Evolutionary conservation across 257 asterid genomes (phyloP), one percentile per base, ranked within the genome.

Genomic region (Solanum dulcamara): DNA sequence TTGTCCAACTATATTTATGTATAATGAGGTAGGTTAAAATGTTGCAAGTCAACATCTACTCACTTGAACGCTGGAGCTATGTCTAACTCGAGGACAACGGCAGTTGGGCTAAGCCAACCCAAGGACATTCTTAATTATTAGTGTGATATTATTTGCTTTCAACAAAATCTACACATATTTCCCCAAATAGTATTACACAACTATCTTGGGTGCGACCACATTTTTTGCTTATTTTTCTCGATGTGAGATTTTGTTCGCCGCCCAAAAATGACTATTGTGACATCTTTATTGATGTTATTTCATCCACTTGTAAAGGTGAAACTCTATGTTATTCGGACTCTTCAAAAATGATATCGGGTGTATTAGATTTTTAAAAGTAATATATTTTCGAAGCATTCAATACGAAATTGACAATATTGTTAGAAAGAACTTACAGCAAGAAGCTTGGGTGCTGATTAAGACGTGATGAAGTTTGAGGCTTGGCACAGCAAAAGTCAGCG

Each of bases 331-430:
- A 3, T 11, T 59, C 1, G 0, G 1, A 11, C 4, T 24, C 24
- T 59, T 59, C 12, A 24, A 55, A 59, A 59, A 10, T 55, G 22
- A 0, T 3, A 2, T 0, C 3, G 3, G 10, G 30, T 57, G 17
- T 59, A 7, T 59, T 5, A 10, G 8, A n/a, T n/a, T 17, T 7
- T 4, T 0, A 3, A 59, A 59, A 59, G 3, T 14, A 59, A 4
- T 10, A 4, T 0, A 59, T 59, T 59, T 59, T 59, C 0, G 15
- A 0, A 59, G 10, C 0, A n/a, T 10, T 12, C 15, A 0, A 22
- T 57, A 22, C 66, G 9, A 57, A 4, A 4, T 4, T 0, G 32
- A 4, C 0, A 57, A 24, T 5, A 59, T 59, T 10, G n/a, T 59
- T 24, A 51, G 1, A 7, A 6, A 17, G 0, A 50, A 50, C 26